Evolutionary conservation across 2,329 filamentous ascomycete species (phyloP), one percentile per base, ranked within the genome.

Genomic region (Colletotrichum lini): DNA sequence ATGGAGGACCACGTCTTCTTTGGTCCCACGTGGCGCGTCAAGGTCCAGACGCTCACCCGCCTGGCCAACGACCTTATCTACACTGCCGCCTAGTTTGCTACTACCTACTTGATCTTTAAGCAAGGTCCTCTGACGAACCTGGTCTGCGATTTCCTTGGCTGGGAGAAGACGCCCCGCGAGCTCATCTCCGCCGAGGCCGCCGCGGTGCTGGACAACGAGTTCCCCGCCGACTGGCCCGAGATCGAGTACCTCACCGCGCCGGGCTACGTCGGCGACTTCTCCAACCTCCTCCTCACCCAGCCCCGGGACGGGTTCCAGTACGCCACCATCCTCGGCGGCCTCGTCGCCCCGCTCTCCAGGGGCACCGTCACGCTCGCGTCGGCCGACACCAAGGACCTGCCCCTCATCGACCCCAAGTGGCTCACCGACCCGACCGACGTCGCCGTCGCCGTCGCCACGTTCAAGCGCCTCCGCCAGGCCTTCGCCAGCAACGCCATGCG

Each of bases 1-100:
- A 84, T 99, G 23, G 91, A 97, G 72, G 91, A 88, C 4, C 98
- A 96, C 0, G 84, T 98, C 35, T 89, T 96, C 68, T 69, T 65
- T 21, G 65, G 70, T 3, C 66, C 65, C 18, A 65, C 70, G 18
- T 69, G 57, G 53, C 68, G 67, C 30, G 73, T 76, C n/a, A 74
- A 73, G 21, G 65, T 75, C 2, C 62, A 73, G 68, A 77, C 73
- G 12, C 56, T 73, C 30, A 72, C 66, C 23, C 62, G 65, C 18
- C 44, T 73, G 2, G 69, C 74, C 49, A 68, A 68, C 53, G 65
- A 63, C 30, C 65, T 65, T n/a, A 42, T 56, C 23, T 53, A 59
- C 53, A 60, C 59, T 10, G 61, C 61, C 16, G 59, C 67, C 7
- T 61, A 65, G 23, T 61, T 57, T 16, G 52, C 53, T 7, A n/a